Evolutionary conservation across 2,329 filamentous ascomycete genomes (phyloP).

Genomic region (Pseudodiploospora longispora): DNA sequence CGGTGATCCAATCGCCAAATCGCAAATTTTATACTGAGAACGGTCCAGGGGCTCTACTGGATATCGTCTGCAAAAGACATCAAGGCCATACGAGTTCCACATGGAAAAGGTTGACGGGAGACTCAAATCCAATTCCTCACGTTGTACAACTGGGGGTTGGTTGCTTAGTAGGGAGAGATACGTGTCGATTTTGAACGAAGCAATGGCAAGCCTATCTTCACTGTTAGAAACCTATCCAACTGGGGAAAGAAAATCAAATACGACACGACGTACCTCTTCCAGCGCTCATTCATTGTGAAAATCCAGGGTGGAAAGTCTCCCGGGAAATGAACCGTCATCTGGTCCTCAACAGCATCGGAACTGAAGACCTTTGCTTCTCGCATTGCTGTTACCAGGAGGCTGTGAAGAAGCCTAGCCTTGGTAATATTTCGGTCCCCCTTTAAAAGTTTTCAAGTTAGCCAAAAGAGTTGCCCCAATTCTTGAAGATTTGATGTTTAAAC

Average conservation of each 20-base stretch:
- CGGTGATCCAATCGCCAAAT: slow-evolving; percentile 19
- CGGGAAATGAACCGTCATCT: slow-evolving; percentile 26
- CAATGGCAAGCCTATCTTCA: slow-evolving; percentile 21
- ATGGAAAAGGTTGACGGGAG: slow-evolving; percentile 25
- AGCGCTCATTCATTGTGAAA: slow-evolving; percentile 21
- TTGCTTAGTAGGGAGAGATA: slow-evolving; percentile 25
- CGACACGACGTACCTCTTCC: slow-evolving; percentile 23
- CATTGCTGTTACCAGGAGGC: slow-evolving; percentile 24
- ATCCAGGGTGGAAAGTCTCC: slow-evolving; percentile 31
- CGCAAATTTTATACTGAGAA: slow-evolving; percentile 20
- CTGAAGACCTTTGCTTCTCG: slow-evolving; percentile 29
- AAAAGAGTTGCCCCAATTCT: too few species aligned
- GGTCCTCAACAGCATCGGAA: slow-evolving; percentile 23
- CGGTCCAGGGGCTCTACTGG: slow-evolving; percentile 24
- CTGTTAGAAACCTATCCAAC: background rate
- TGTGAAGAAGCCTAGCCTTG: slow-evolving; percentile 24
- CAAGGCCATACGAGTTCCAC: slow-evolving; percentile 30
- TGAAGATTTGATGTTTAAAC: background rate
- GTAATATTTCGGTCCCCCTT: slow-evolving; percentile 25
- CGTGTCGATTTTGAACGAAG: slow-evolving; percentile 30
- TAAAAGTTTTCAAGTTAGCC: background rate
- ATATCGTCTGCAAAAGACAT: slow-evolving; percentile 26
- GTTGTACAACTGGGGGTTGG: slow-evolving; percentile 23
- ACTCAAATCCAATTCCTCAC: slow-evolving; percentile 29
- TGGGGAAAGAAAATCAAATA: too few species aligned